phyloP scores from a whole-genome alignment of 1,139 yeast genomes.

The Schizosaccharomyces versatilis region DNA sequence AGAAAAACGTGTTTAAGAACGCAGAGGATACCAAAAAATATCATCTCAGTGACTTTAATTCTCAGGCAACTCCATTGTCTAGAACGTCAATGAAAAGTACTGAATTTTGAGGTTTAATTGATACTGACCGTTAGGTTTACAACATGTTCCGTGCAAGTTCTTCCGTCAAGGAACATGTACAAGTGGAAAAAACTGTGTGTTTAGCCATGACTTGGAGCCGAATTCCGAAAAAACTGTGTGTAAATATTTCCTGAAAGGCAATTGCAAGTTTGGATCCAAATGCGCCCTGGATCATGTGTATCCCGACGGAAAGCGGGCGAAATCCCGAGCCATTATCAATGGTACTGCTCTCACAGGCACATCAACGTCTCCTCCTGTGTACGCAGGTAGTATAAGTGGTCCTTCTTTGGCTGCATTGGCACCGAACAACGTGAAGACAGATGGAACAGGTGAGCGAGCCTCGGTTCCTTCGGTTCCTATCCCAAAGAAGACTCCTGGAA shows the following conservation, averaged over 20 bases:
- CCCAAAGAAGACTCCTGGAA: no score
- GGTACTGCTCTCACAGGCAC: neutral
- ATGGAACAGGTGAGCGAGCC: no score
- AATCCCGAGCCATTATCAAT: neutral
- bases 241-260: conserved; percentile 10
- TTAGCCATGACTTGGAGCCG: conserved; percentile 55
- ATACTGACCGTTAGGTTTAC: conserved; percentile 24
- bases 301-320: conserved; percentile 67
- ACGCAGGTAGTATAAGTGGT: neutral
- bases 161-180: conserved; percentile 79
- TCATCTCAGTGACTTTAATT: conserved; percentile 1
- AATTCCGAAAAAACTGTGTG: conserved; percentile 31
- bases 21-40: conserved; percentile 1
- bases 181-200: conserved; percentile 82
- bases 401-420: neutral
- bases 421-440: neutral
- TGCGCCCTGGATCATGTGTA: conserved; percentile 22
- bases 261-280: conserved; percentile 9
- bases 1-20: neutral
- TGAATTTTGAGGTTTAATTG: neutral
- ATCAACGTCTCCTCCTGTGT: neutral
- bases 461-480: no score
- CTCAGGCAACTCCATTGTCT: neutral
- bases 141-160: conserved; percentile 92
- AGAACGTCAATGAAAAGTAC: neutral